phyloP scores from a whole-genome alignment of 2,329 filamentous ascomycete species.

The Monosporascus sp. region DNA sequence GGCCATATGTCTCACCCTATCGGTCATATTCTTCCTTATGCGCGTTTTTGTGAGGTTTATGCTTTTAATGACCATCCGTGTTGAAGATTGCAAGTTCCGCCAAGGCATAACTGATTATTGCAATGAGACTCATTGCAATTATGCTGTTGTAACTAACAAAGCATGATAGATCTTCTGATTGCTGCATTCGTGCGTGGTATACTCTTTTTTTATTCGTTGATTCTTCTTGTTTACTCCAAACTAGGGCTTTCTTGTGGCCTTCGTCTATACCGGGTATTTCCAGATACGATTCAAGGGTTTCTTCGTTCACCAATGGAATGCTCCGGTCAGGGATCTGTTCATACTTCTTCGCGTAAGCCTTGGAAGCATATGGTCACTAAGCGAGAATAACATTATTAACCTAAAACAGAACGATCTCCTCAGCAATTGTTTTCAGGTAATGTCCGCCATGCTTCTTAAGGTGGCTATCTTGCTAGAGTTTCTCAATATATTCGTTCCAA shows the following conservation, averaged over 20 bases:
- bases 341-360: neutral
- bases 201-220: neutral
- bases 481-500: neutral
- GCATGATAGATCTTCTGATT: neutral
- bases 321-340: neutral
- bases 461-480: neutral
- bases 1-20: neutral
- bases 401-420: neutral
- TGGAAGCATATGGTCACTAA: neutral
- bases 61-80: neutral
- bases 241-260: neutral
- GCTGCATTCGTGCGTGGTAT: neutral
- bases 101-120: neutral
- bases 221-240: neutral
- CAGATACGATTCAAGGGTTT: neutral
- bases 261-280: neutral
- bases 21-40: neutral
- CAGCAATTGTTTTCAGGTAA: neutral
- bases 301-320: neutral
- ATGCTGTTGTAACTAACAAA: neutral
- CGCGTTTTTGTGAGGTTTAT: neutral
- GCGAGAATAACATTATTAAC: neutral
- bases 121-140: too few relatives aligned
- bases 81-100: neutral
- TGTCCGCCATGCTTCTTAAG: neutral